phyloP scores from a whole-genome alignment of 148 eudicot species.

The Nepenthes gracilis region DNA sequence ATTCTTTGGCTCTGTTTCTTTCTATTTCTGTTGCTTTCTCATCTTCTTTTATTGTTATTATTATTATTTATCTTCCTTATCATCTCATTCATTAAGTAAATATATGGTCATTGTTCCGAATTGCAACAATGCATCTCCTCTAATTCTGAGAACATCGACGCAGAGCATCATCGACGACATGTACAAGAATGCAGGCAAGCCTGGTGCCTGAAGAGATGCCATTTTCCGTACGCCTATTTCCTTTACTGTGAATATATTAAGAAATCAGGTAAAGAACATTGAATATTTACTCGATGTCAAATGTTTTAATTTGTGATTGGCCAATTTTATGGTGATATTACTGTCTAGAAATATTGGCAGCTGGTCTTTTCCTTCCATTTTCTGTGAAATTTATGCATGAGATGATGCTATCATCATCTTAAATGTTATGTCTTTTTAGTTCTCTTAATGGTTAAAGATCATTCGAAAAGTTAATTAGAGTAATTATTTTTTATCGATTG shows the following conservation, averaged over 20 bases:
- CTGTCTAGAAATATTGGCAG: no score
- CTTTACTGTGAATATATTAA: no score
- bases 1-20: not conserved
- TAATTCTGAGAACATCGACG: constrained; percentile 7
- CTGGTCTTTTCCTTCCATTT: no score
- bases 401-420: no score
- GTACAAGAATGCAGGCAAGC: constrained; percentile 41
- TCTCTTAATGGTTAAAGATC: no score
- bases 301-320: no score
- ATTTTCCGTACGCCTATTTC: no score
- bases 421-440: no score
- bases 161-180: constrained; percentile 60
- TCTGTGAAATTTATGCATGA: no score
- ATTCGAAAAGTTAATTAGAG: no score
- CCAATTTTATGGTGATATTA: not conserved
- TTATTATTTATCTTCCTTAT: not conserved
- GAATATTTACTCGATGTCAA: not conserved
- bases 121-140: not conserved
- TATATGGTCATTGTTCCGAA: not conserved
- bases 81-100: no score
- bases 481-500: no score
- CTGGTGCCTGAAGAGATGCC: constrained; percentile 10
- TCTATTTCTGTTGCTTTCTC: not conserved
- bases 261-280: not conserved
- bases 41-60: not conserved